These are phyloP conservation scores for Boletus rubescentipes DNA, from an alignment of 768 basidiomycete genomes.

Conservation along the genomic window DNA sequence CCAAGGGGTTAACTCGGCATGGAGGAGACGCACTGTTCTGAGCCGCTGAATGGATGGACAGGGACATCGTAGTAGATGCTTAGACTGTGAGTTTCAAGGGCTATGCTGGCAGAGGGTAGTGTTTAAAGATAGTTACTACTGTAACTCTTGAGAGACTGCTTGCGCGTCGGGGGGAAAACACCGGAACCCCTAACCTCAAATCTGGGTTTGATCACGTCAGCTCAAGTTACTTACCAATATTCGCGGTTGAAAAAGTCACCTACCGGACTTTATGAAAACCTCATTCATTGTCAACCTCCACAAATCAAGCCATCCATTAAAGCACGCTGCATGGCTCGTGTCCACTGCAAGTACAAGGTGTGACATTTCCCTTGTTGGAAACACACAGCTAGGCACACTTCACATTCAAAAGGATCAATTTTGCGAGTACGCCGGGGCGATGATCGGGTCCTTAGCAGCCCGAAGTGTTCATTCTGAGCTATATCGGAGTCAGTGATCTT, in stretches of 20 bases:
- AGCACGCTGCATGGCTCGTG: background rate
- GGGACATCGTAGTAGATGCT: slow-evolving; percentile 34
- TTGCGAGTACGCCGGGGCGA: background rate
- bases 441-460: background rate
- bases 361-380: background rate
- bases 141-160: background rate
- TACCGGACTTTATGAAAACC: background rate
- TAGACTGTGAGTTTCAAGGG: background rate
- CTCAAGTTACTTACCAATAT: too few relatives aligned
- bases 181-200: slow-evolving; percentile 24
- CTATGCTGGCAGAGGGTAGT: background rate
- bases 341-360: background rate
- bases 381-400: background rate
- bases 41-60: slow-evolving; percentile 61
- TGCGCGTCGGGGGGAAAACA: slow-evolving; percentile 6
- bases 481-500: background rate
- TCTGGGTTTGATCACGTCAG: slow-evolving; percentile 16
- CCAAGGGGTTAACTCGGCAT: background rate
- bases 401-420: background rate
- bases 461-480: background rate
- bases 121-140: too few relatives aligned
- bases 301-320: background rate
- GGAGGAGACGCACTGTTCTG: slow-evolving; percentile 51
- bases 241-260: too few relatives aligned
- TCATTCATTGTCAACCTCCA: background rate